Base-by-base conservation (phyloP, 768 basidiomycete species). In the Lepiota brunneoincarnata region DNA sequence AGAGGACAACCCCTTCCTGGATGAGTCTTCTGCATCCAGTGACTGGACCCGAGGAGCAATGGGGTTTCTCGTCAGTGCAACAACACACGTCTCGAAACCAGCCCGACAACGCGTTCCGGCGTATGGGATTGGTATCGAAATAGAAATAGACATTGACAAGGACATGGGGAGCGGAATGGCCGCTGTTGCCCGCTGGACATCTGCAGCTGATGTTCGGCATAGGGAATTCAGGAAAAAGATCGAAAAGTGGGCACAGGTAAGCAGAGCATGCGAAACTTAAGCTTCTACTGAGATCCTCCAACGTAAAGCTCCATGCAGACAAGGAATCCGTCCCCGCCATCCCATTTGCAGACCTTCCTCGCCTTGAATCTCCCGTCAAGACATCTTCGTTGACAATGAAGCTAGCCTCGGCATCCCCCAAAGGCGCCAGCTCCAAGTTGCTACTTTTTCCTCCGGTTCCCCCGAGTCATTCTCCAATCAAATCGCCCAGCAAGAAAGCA, bases 51-150 rank as follows among this genome's bases (percentile, higher is more conserved):
- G 91, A 23, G 87, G 90, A 10, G 80, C 83, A 1, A 89, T 91
- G 87, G 91, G 91, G 15, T 74, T 93, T 59, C 72, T 91, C 34
- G 61, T 93, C 56, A 89, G 78, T 54, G 79, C 87, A 34, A 78
- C 87, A 6, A 89, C 81, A 2, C 87, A 93, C 62, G 82, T 84
- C 64, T 81, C 79, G n/a, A 89, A 86, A 61, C 60, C 69, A 1
- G 79, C 77, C 12, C 79, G 81, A 12, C 84, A 84, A 62, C 81
- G 91, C 39, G 72, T 90, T 17, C 85, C 89, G 31, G 91, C 81
- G 1, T 93, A 92, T 66, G 91, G 91, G 7, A 79, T 93, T 58
- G 91, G 91, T 1, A 89, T 93, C 46, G 89, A 93, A 69, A 89
- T 92, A 21, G 89, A 92, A 60, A 86, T 90, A 74, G 83, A 91